Base-by-base conservation (phyloP, 2,329 filamentous ascomycete genomes). In the Sordariomycetes sp. region DNA sequence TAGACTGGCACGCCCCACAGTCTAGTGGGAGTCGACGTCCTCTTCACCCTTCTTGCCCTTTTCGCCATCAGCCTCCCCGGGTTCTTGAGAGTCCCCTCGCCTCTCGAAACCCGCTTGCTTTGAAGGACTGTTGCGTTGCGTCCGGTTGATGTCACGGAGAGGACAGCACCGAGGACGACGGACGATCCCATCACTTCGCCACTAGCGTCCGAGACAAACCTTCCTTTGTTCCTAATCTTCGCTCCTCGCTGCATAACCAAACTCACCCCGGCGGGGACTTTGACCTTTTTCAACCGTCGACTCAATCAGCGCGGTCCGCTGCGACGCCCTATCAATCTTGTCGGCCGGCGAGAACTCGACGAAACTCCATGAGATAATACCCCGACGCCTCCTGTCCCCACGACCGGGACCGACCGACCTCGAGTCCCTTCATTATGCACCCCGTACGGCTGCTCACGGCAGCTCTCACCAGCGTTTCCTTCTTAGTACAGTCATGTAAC, bases 381-480 rank as follows among this genome's bases (percentile, higher is more conserved):
- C n/a, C 10, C n/a, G 8, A n/a, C 17, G 17, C n/a, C n/a, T 48
- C 10, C n/a, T 48, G 42, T 48, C 42, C 42, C 42, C 5, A 17
- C n/a, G 3, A 22, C 4, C 42, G 22, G 24, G 39, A 50, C 24
- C 25, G 15, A 32, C 48, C 28, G 15, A 20, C 32, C 28, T 22
- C 32, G 36, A 36, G 32, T 51, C 42, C 42, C 42, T 48, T 48
- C 42, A 48, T n/a, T 22, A 72, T 72, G 70, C 65, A 71, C 59
- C 64, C 65, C 52, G 52, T 71, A 54, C 63, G 67, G 60, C 64
- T 62, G 42, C 59, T 71, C 51, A 65, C 64, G 53, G 62, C 67
- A 52, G 65, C 67, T 55, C 59, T 70, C 39, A 61, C 65, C 55
- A 63, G 67, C 59, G 61, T 64, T 57, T 68, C 66, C 39, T 60